phyloP scores from a whole-genome alignment of 2,329 filamentous ascomycete species.

The Penicillium sclerotiorum region DNA sequence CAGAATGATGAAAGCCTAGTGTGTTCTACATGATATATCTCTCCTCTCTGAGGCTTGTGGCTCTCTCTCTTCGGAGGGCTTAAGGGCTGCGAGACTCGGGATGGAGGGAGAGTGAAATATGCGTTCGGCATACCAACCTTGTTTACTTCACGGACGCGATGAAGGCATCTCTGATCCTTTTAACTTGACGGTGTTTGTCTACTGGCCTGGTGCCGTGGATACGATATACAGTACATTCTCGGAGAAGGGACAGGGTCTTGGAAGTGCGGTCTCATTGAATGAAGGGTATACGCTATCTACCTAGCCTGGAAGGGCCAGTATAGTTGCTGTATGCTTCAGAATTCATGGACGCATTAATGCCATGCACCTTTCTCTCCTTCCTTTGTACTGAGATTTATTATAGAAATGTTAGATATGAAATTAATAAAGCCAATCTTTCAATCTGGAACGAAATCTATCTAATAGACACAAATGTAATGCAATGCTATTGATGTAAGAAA shows the following conservation, averaged over 20 bases:
- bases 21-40: conserved; percentile 85
- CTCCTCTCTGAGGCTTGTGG: conserved; percentile 66
- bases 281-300: neutral
- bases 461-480: neutral
- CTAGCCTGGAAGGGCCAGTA: neutral
- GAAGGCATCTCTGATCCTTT: conserved; percentile 88
- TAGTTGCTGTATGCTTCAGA: neutral
- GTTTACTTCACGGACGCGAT: conserved; percentile 94
- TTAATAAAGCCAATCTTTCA: no score
- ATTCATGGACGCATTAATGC: conserved; percentile 6
- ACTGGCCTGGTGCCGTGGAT: conserved; percentile 15
- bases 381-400: neutral
- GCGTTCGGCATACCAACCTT: conserved; percentile 99
- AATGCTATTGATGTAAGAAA: neutral
- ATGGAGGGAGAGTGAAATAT: conserved; percentile 83
- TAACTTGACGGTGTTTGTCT: conserved; percentile 53
- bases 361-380: conserved; percentile 7
- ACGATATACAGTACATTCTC: neutral
- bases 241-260: conserved; percentile 11
- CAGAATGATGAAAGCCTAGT: conserved; percentile 99
- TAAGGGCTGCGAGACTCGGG: conserved; percentile 76
- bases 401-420: conserved; percentile 1
- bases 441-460: no score
- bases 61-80: conserved; percentile 78
- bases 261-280: conserved; percentile 4